Evolutionary conservation across 2,329 filamentous ascomycete species (phyloP).

Genomic region (Apiospora pterosperma): DNA sequence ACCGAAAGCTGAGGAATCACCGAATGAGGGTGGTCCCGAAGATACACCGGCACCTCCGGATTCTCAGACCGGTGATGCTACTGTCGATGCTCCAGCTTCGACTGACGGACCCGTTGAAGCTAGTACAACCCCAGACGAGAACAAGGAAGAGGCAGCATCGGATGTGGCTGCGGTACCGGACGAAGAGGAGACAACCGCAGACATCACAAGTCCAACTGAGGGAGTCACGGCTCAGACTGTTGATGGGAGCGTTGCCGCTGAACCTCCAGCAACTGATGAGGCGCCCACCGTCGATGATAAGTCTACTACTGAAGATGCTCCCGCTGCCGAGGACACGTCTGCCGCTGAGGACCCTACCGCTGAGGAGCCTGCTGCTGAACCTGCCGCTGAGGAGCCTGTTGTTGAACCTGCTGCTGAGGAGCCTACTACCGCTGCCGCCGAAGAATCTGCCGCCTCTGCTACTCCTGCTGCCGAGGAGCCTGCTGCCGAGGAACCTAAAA

Average conservation of each 20-base stretch:
- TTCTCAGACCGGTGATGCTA: not conserved
- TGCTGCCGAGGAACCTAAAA: conserved; percentile 1
- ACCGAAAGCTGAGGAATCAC: not conserved
- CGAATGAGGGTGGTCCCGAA: conserved; percentile 6
- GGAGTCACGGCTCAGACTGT: not conserved
- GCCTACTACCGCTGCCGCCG: not conserved
- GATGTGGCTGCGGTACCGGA: not conserved
- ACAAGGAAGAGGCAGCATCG: not conserved
- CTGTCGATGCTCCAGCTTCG: not conserved
- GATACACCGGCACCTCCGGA: not conserved
- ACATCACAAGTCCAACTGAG: not conserved
- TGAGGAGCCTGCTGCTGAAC: not conserved
- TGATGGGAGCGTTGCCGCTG: not conserved
- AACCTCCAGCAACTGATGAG: conserved; percentile 6
- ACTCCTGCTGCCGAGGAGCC: not conserved
- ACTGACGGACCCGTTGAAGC: not conserved
- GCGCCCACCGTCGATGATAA: not conserved
- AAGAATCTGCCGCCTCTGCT: not conserved
- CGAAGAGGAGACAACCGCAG: not conserved
- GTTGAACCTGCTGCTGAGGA: conserved; percentile 5
- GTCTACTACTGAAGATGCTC: conserved; percentile 4
- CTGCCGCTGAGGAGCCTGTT: not conserved
- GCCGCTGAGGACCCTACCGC: conserved; percentile 3
- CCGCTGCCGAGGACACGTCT: conserved; percentile 9
- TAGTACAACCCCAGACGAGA: not conserved